phyloP scores from a whole-genome alignment of 768 basidiomycete species.

The Auricularia cornea region DNA sequence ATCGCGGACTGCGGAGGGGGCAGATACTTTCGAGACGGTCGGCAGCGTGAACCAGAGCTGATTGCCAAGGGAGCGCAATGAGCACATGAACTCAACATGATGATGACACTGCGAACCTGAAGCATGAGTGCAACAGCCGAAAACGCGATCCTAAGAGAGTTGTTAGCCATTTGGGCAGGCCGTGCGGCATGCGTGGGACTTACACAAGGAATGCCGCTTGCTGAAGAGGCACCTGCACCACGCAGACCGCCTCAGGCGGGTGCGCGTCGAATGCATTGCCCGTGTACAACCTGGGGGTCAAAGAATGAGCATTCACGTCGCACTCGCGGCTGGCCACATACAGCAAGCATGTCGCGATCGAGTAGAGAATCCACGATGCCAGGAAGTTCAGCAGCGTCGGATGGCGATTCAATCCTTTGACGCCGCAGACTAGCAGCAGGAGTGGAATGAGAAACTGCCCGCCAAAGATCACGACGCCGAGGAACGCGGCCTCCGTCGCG shows the following conservation, averaged over 20 bases:
- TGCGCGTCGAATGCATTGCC: neutral
- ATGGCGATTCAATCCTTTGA: neutral
- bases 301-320: neutral
- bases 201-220: neutral
- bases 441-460: neutral
- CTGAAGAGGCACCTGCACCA: neutral
- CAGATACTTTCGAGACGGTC: neutral
- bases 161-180: neutral
- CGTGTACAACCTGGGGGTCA: neutral
- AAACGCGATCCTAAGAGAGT: neutral
- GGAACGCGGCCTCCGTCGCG: neutral
- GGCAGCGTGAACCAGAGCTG: neutral
- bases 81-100: too few relatives aligned
- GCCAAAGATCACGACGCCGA: neutral
- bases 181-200: neutral
- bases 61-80: too few relatives aligned
- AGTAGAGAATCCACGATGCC: neutral
- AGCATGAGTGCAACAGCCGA: neutral
- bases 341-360: neutral
- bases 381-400: neutral
- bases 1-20: neutral
- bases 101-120: neutral
- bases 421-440: conserved; percentile 1
- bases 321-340: neutral
- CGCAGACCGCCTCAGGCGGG: neutral